Percentiles rank a stretch among this genome's conserved stretches.
phyloP scores from a whole-genome alignment of 2,329 filamentous ascomycete species.

The Fusarium scirpi region DNA sequence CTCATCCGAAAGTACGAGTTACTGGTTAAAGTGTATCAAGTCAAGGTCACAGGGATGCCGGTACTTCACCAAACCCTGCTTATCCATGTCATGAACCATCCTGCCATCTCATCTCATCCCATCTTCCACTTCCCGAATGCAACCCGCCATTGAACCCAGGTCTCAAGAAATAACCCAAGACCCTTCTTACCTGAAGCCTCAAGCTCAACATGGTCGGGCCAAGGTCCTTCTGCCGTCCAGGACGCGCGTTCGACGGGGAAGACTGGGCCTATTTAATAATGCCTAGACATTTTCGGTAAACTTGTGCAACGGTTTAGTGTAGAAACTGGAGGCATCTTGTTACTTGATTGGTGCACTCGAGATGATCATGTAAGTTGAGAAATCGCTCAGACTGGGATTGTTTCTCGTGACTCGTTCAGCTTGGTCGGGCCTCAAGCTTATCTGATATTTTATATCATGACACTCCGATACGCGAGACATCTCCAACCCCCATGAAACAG shows the following conservation, averaged over 20 bases:
- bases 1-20: conserved; percentile 4
- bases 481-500: conserved; percentile 20
- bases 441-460: conserved; percentile 21
- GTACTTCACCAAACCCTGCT: neutral
- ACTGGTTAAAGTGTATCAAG: neutral
- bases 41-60: conserved; percentile 5
- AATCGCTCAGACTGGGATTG: neutral
- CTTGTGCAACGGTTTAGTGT: conserved; percentile 20
- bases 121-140: conserved; percentile 19
- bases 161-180: neutral
- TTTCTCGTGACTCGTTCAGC: neutral
- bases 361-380: conserved; percentile 8
- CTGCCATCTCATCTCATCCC: neutral
- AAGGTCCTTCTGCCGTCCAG: conserved; percentile 10
- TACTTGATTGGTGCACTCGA: neutral
- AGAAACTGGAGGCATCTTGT: neutral
- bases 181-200: conserved; percentile 11
- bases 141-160: neutral
- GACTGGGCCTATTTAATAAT: conserved; percentile 23
- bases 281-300: conserved; percentile 26
- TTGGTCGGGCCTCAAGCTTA: neutral
- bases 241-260: conserved; percentile 42
- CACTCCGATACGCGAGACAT: conserved; percentile 21
- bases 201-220: conserved; percentile 2
- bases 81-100: neutral